Evolutionary conservation across 1,139 yeast genomes (phyloP), one percentile per base, ranked within the genome.

Genomic region (Saccharomyces hybrid): DNA sequence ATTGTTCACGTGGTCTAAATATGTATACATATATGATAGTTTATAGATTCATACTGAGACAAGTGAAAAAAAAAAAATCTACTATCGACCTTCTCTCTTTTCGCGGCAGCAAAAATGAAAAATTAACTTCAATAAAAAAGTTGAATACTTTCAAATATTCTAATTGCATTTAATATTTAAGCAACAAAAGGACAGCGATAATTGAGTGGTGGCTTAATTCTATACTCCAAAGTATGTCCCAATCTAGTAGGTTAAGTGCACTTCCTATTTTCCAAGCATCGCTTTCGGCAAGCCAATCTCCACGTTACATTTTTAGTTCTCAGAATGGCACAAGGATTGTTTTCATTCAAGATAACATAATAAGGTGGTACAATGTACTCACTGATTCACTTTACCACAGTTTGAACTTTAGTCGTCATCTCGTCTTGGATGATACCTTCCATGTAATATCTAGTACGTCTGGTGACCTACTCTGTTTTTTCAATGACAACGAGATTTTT

Each of bases 401-500:
- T 20, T 9, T 38, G 25, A 16, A 4, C 25, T 38, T 38, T 16
- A 38, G 44, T 16, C 44, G 44, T 38, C 44, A 38, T 9, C 20
- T 38, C 25, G 50, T 55, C 13, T 56, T 60, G 46, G 61, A 59
- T 8, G 57, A 62, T 11, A 59, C 58, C 32, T 56, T 56, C 48
- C 25, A 48, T 32, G 62, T 65, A 1, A 47, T 56, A 30, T 58
- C 78, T 56, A 78, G 78, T 62, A 60, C 65, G 2, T 63, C 73
- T 1, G 82, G 78, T 3, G 69, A 75, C 1, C 66, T 77, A 16
- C 50, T 76, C 34, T 79, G 81, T 38, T 63, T 76, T 5, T 70
- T 75, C 51, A 74, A 74, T 50, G 70, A 68, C 0, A 52, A 59
- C 26, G 66, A 70, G 25, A 59, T 78, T 3, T 61, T 69, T 44